Base-by-base conservation (phyloP, 2,329 filamentous ascomycete genomes). In the Hypoxylon sp. region DNA sequence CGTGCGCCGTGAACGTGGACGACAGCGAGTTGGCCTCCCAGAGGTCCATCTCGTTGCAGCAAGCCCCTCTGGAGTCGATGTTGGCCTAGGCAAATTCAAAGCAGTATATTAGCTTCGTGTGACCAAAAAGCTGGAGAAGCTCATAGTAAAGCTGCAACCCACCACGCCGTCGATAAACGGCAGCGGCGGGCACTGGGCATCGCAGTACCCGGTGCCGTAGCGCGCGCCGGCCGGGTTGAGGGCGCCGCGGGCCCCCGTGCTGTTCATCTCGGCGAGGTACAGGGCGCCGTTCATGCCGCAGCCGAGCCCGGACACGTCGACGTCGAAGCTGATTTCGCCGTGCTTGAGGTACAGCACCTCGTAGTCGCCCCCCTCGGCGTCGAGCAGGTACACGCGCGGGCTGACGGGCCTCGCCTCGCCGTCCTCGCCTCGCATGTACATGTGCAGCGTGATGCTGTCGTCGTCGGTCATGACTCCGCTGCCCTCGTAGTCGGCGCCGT, bases 11-110 rank as follows among this genome's bases (percentile, higher is more conserved):
- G 63, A 81, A 79, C 24, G 84, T 82, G 15, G 78, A 79, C 6
- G 84, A 81, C 60, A 83, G 77, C 48, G 77, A 78, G 76, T 88
- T 88, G 55, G 84, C 83, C 71, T 88, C 85, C 83, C 84, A 86
- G 69, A 87, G 80, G 57, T 89, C 87, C 81, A 90, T 86, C 74
- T 89, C 87, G 38, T 81, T 75, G 73, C 87, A 89, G 80, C 87
- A 89, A 33, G 85, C 78, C 59, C 87, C 87, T 46, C 81, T 75
- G 38, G 73, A 78, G 5, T 83, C 79, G n/a, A 79, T 75, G 68
- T 87, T 88, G 45, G 77, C 83, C 77, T 81, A 23, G 18, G 47
- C 17, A 47, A 41, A 4, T 24, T n/a, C 3, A 7, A 6, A 13
- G 17, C 60, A 15, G 52, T 31, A 21, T 18, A 45, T 4, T 4